These are phyloP conservation scores for Salix viminalis DNA, from an alignment of 345 rosid species.

Conservation along the genomic window DNA sequence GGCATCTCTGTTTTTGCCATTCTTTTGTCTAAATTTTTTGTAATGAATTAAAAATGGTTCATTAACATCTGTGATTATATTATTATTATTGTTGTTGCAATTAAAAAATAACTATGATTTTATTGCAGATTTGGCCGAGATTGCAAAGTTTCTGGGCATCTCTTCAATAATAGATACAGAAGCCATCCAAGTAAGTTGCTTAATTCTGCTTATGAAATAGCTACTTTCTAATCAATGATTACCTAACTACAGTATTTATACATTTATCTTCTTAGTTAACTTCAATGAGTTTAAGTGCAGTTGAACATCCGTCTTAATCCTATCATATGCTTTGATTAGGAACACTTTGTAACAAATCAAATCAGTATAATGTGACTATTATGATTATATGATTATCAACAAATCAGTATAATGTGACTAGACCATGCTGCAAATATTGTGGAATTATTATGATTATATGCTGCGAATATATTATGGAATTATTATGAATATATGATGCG, in stretches of 20 bases:
- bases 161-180: conserved; percentile 75
- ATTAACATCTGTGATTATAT: neutral
- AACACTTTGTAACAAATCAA: neutral
- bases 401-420: no score
- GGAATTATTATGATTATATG: no score
- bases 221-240: neutral
- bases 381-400: no score
- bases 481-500: no score
- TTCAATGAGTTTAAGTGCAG: neutral
- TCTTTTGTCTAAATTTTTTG: neutral
- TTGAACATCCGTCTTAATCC: neutral
- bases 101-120: neutral
- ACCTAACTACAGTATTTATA: neutral
- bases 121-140: conserved; percentile 79
- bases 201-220: neutral
- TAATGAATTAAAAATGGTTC: neutral
- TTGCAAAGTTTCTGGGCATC: conserved; percentile 90
- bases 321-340: neutral
- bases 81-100: neutral
- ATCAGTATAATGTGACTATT: no score
- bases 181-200: conserved; percentile 72
- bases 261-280: neutral
- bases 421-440: no score
- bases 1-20: neutral
- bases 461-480: no score